Evolutionary conservation across 495 filamentous ascomycete genomes (phyloP).

Genomic region (Melanomma pulvis-pyrius): DNA sequence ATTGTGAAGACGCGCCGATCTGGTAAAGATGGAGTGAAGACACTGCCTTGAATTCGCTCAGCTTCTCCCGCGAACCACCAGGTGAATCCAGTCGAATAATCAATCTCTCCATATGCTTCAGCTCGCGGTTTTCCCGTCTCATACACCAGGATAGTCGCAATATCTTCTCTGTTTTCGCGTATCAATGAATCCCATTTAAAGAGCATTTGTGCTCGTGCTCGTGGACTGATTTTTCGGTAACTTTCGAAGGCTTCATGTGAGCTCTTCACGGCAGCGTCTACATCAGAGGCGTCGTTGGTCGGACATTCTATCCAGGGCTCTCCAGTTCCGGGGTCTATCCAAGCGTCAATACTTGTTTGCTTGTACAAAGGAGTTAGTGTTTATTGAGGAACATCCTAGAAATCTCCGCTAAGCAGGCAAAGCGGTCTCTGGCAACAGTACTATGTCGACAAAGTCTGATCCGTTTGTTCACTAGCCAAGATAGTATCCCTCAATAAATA

Average conservation of each 20-base stretch:
- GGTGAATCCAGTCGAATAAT: slow-evolving; percentile 53
- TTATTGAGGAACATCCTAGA: too few relatives aligned
- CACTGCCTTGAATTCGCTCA: slow-evolving; percentile 66
- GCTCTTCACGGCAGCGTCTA: slow-evolving; percentile 60
- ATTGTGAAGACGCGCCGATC: slow-evolving; percentile 68
- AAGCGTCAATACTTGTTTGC: not conserved
- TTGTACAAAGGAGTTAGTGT: not conserved
- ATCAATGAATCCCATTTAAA: slow-evolving; percentile 54
- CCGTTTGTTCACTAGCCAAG: too few relatives aligned
- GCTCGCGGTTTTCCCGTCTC: slow-evolving; percentile 55
- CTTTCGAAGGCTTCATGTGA: slow-evolving; percentile 63
- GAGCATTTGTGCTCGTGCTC: slow-evolving; percentile 63
- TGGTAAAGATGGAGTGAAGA: slow-evolving; percentile 58
- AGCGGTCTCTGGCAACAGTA: too few relatives aligned
- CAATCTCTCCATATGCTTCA: slow-evolving; percentile 52
- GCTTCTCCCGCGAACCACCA: slow-evolving; percentile 64
- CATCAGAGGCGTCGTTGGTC: slow-evolving; percentile 62
- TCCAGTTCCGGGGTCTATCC: slow-evolving; percentile 66
- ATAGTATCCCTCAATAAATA: not conserved
- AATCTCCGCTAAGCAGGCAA: too few relatives aligned
- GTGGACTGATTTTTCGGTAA: slow-evolving; percentile 64
- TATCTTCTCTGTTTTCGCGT: slow-evolving; percentile 47
- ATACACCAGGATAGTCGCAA: slow-evolving; percentile 52
- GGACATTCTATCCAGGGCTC: slow-evolving; percentile 67
- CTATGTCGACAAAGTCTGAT: too few relatives aligned